Percentiles rank a stretch among this genome's conserved stretches.
Evolutionary conservation across 768 basidiomycete genomes (phyloP).

Genomic region (Termitomyces sp.): DNA sequence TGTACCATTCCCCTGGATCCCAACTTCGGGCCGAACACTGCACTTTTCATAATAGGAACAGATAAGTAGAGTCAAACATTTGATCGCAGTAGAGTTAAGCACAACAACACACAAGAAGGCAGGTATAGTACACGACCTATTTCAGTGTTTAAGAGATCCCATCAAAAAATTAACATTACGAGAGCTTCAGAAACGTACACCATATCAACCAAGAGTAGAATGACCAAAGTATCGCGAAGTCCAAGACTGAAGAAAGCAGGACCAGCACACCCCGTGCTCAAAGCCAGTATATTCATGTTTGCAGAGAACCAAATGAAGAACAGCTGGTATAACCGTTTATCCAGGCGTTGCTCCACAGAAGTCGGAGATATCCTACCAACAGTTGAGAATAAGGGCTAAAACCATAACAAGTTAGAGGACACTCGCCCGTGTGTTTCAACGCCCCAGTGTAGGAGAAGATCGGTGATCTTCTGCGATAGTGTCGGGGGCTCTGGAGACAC

Average conservation of each 20-base stretch:
- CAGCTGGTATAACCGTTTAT: slow-evolving; percentile 58
- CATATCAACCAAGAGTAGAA: slow-evolving; percentile 38
- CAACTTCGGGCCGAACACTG: slow-evolving; percentile 74
- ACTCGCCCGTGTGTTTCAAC: slow-evolving; percentile 33
- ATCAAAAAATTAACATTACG: not conserved
- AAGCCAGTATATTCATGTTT: slow-evolving; percentile 64
- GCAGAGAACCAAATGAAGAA: slow-evolving; percentile 74
- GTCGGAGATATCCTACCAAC: slow-evolving; percentile 51
- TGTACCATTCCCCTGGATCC: slow-evolving; percentile 82
- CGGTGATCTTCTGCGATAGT: slow-evolving; percentile 13
- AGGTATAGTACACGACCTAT: slow-evolving; percentile 44
- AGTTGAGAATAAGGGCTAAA: not conserved
- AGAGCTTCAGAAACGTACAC: slow-evolving; percentile 30
- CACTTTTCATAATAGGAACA: slow-evolving; percentile 20
- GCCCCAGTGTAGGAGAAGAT: slow-evolving; percentile 25
- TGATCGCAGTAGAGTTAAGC: too few relatives aligned
- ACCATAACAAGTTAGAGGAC: not conserved
- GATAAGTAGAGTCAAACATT: not conserved
- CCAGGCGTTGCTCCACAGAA: slow-evolving; percentile 43
- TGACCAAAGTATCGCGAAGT: slow-evolving; percentile 47
- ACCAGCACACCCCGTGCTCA: slow-evolving; percentile 58
- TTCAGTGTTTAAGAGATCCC: not conserved
- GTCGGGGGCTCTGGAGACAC: not conserved
- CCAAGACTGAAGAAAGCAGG: slow-evolving; percentile 55
- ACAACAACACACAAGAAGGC: slow-evolving; percentile 50